Evolutionary conservation across 257 asterid genomes (phyloP).

Genomic region (Solanum virginianum): DNA sequence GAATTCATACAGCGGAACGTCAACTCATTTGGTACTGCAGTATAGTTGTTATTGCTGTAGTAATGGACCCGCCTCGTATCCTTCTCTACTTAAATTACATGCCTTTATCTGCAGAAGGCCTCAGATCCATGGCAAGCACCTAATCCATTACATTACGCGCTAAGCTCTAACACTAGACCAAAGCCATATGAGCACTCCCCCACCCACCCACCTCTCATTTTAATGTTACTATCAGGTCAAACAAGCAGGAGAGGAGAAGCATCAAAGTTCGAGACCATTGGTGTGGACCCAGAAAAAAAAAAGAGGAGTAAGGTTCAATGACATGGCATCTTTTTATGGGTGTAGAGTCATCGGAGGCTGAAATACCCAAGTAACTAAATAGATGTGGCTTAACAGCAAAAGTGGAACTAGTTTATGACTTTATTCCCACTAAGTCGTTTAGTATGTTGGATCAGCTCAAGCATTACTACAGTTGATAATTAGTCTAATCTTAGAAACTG

Average conservation of each 20-base stretch:
- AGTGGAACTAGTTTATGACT: neutral
- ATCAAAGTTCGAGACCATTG: neutral
- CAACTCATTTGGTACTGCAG: neutral
- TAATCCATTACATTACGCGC: neutral
- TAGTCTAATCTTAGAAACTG: neutral
- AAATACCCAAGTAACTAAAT: neutral
- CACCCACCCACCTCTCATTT: neutral
- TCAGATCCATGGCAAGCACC: neutral
- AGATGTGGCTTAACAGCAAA: neutral
- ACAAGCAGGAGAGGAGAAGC: neutral
- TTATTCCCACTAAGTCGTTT: neutral
- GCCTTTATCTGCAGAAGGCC: neutral
- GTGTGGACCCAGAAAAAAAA: neutral
- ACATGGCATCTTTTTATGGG: neutral
- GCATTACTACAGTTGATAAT: neutral
- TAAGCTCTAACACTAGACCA: neutral
- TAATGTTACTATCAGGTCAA: neutral
- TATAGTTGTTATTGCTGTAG: neutral
- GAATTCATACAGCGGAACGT: neutral
- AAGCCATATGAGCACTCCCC: neutral
- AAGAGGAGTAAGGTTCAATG: neutral
- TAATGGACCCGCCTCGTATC: neutral
- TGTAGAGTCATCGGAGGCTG: neutral
- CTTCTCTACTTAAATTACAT: neutral
- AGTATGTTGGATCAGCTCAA: neutral